A percentile compares a stretch with the other conserved stretches of the same genome.
Conservation (phyloP, 371 early-diverging fungal genomes). For the Mortierella sp. region DNA sequence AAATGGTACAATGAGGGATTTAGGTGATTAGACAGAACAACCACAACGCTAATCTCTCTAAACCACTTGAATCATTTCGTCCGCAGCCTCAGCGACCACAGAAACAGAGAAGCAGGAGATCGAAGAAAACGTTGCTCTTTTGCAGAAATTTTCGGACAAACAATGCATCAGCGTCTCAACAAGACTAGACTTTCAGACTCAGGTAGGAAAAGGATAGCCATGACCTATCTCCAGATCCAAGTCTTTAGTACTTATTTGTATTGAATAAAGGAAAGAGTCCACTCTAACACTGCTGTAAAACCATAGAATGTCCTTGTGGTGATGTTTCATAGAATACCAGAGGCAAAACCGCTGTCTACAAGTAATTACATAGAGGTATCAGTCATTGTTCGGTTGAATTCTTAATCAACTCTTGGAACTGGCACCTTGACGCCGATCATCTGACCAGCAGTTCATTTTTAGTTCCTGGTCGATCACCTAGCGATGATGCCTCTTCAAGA, state of each 20-base stretch:
- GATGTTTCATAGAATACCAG: conserved; percentile 31
- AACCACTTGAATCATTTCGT: neutral
- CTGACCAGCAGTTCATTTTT: neutral
- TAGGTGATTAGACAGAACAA: too few relatives aligned
- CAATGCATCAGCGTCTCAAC: conserved; percentile 12
- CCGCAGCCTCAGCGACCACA: conserved; percentile 18
- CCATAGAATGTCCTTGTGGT: conserved; percentile 23
- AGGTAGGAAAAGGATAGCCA: conserved; percentile 18
- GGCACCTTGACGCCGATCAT: neutral
- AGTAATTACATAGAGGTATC: conserved; percentile 40
- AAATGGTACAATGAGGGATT: neutral
- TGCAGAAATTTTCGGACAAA: conserved; percentile 29
- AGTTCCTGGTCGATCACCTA: conserved; percentile 44
- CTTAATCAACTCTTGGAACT: neutral
- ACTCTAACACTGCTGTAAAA: too few relatives aligned
- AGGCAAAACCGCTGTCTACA: conserved; percentile 16
- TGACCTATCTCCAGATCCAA: too few relatives aligned
- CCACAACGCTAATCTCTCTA: neutral
- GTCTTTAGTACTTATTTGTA: too few relatives aligned
- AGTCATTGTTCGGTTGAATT: neutral
- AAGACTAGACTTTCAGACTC: conserved; percentile 13
- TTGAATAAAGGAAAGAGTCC: too few relatives aligned
- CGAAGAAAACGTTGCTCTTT: conserved; percentile 11
- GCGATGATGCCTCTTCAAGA: conserved; percentile 21
- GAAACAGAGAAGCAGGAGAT: conserved; percentile 29